These are phyloP conservation scores for Solanum ossicruentum DNA, from an alignment of 257 asterid species.

Conservation along the genomic window DNA sequence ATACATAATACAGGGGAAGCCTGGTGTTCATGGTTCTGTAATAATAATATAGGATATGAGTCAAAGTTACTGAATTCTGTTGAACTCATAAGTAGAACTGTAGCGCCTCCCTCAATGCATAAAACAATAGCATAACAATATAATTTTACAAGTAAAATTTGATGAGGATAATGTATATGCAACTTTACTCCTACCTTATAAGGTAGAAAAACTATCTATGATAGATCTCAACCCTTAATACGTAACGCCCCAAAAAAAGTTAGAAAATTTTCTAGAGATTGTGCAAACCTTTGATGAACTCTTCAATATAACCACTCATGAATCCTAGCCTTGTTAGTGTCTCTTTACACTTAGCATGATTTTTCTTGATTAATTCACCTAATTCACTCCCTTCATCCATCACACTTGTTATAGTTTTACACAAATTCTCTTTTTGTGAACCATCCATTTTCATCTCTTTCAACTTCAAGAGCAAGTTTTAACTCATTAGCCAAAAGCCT, in stretches of 20 bases:
- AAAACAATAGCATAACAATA: background rate
- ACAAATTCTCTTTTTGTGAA: slow-evolving; percentile 48
- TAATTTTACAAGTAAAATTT: too few relatives aligned
- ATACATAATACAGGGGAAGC: background rate
- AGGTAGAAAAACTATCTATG: too few relatives aligned
- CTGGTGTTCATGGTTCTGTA: background rate
- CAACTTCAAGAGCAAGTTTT: slow-evolving; percentile 76
- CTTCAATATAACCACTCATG: slow-evolving; percentile 35
- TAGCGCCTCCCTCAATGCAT: background rate
- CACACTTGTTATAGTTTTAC: slow-evolving; percentile 31
- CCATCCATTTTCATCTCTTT: slow-evolving; percentile 52
- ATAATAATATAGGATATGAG: background rate
- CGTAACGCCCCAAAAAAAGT: background rate
- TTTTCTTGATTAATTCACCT: slow-evolving; percentile 27
- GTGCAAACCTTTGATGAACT: slow-evolving; percentile 33
- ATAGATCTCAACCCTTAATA: too few relatives aligned
- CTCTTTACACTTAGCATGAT: slow-evolving; percentile 50
- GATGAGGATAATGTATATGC: too few relatives aligned
- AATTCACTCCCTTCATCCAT: slow-evolving; percentile 49
- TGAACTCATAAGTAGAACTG: background rate
- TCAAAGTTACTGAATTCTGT: background rate
- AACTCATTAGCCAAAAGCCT: slow-evolving; percentile 54
- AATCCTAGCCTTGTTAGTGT: slow-evolving; percentile 19
- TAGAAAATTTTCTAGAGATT: slow-evolving; percentile 9
- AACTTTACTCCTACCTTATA: too few relatives aligned